Conservation (phyloP, 2,329 filamentous ascomycete species). For the Aspergillus sp. region DNA sequence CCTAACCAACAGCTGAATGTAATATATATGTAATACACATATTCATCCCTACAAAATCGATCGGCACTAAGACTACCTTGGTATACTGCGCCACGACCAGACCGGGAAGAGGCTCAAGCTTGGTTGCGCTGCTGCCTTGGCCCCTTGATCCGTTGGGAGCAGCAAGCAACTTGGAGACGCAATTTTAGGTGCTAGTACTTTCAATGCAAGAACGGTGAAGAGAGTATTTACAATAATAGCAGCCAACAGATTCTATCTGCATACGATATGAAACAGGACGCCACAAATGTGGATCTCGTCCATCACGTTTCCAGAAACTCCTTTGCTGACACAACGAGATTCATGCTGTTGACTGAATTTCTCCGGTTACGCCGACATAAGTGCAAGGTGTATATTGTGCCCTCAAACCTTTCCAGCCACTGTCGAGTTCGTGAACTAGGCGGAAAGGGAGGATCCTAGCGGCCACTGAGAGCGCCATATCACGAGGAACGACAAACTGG, state of each 20-base stretch:
- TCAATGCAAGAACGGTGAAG: not conserved
- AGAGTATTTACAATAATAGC: constrained; percentile 6
- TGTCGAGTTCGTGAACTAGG: not conserved
- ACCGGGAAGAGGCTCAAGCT: not conserved
- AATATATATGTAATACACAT: not conserved
- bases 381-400: constrained; percentile 16
- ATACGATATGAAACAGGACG: constrained; percentile 14
- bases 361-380: constrained; percentile 27
- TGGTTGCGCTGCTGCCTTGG: not conserved
- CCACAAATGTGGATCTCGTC: constrained; percentile 13
- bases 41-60: not conserved
- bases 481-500: not conserved
- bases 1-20: not conserved
- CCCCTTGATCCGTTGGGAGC: not conserved
- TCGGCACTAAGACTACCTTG: not conserved
- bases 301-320: constrained; percentile 21
- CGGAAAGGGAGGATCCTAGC: not conserved
- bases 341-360: constrained; percentile 20
- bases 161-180: not conserved
- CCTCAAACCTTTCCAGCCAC: not conserved
- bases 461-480: not conserved
- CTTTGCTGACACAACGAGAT: constrained; percentile 18
- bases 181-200: not conserved
- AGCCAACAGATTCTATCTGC: constrained; percentile 18
- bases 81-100: not conserved